Base-by-base conservation (phyloP, 2,329 filamentous ascomycete genomes). In the Cladophialophora chaetospira region DNA sequence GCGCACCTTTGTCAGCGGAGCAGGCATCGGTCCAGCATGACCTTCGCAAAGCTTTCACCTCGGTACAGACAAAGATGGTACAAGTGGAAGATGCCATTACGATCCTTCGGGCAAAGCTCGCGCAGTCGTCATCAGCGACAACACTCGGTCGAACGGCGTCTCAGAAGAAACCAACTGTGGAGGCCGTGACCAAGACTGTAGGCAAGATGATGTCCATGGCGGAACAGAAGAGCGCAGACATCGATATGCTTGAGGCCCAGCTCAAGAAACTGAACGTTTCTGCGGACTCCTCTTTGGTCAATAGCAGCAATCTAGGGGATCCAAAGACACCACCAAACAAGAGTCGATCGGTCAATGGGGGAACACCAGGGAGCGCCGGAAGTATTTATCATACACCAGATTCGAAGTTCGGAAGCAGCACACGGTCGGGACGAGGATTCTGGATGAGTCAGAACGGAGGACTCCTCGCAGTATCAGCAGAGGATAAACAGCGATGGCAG, bases 141-240 rank as follows among this genome's bases (percentile, higher is more conserved):
- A 69, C 25, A 67, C 69, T 63, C 28, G 58, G 64, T 26, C 53
- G 65, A 36, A 58, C 56, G 59, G 57, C 38, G 66, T 50, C 63
- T 77, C 63, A 80, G 29, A 78, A 80, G 48, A 82, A 87, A 3
- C 94, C 94, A 0, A 97, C 92, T 0, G 89, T 97, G 8, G 94
- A 97, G 66, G 90, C 91, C 0, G 89, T 99, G 17, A 87, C 92
- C 65, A 89, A 89, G 58, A 99, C 94, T 1, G 96, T 99, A 63
- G 79, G 80, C 56, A 96, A 94, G 69, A 92, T 99, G 88, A 97
- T 92, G 29, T 83, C 79, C 58, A 93, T 97, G 87, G 89, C 89
- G 0, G 90, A 97, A 77, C 90, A 91, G 75, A 89, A 90, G 70
- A 94, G 89, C 69, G 89, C 88, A 56, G 93, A 97, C 66, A 86